A percentile compares a stretch with the other conserved stretches of the same genome.
phyloP scores from a whole-genome alignment of 805 yeast species.

The Cyberlindnera mississippiensis region DNA sequence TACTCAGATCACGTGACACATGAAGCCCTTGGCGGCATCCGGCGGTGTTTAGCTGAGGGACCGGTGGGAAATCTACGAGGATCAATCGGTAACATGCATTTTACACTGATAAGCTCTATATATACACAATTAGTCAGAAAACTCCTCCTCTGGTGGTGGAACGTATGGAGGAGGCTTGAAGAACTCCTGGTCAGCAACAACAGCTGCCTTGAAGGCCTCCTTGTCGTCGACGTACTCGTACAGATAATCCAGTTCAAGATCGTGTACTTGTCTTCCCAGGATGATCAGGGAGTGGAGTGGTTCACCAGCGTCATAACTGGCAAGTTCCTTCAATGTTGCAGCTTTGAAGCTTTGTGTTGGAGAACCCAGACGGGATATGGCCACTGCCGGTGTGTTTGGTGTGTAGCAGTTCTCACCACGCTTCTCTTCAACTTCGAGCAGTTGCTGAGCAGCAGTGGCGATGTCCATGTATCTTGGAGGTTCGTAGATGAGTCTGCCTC shows the following conservation, averaged over 20 bases:
- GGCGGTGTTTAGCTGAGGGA: too few relatives aligned
- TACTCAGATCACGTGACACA: too few relatives aligned
- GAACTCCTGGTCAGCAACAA: constrained; percentile 55
- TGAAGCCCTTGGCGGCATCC: too few relatives aligned
- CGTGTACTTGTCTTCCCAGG: constrained; percentile 92
- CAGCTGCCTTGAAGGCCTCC: constrained; percentile 42
- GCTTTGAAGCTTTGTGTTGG: constrained; percentile 80
- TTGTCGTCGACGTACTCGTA: constrained; percentile 67
- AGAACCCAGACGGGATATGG: constrained; percentile 88
- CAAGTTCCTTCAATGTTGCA: constrained; percentile 73
- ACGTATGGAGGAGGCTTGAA: constrained; percentile 72
- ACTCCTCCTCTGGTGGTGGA: constrained; percentile 41
- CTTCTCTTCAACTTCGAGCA: constrained; percentile 80
- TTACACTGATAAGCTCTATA: too few relatives aligned
- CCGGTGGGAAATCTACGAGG: too few relatives aligned
- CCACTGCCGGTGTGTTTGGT: constrained; percentile 86
- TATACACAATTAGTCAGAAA: constrained; percentile 22
- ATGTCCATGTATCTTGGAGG: constrained; percentile 97
- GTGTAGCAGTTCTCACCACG: constrained; percentile 78
- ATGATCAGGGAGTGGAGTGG: constrained; percentile 91
- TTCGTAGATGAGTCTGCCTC: constrained; percentile 88
- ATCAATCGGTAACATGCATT: not conserved
- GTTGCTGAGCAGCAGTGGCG: constrained; percentile 81
- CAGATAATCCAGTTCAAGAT: constrained; percentile 82
- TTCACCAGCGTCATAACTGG: constrained; percentile 85